A percentile compares a stretch with the other conserved stretches of the same genome.
Conservation (phyloP, 2,329 filamentous ascomycete genomes). For the Trichoderma sp. region DNA sequence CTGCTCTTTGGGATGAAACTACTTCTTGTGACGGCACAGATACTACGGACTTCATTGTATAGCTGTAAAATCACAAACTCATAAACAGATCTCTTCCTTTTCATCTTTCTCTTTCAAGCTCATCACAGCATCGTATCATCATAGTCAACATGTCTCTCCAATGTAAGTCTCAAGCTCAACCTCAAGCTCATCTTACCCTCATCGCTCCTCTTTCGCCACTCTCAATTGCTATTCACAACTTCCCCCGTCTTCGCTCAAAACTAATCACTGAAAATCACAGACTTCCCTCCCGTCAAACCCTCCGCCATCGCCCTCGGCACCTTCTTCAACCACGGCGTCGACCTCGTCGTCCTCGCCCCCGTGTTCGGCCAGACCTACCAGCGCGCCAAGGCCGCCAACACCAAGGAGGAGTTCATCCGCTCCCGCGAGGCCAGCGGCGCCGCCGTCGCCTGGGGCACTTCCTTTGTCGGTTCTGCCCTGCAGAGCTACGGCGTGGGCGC, state of each 20-base stretch:
- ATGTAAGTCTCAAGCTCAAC: conserved; percentile 45
- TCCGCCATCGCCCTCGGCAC: conserved; percentile 96
- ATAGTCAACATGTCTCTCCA: conserved; percentile 58
- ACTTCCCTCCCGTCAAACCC: conserved; percentile 82
- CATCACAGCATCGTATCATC: not conserved
- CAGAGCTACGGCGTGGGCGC: conserved; percentile 90
- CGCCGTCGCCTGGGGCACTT: conserved; percentile 86
- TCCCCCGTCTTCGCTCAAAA: not conserved
- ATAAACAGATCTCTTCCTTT: not conserved
- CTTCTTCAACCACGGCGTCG: conserved; percentile 90
- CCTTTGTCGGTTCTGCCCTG: conserved; percentile 82
- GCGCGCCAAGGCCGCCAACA: conserved; percentile 86
- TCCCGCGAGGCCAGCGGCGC: conserved; percentile 90
- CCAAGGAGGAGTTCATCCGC: conserved; percentile 93
- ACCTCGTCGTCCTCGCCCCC: conserved; percentile 82
- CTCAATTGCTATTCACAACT: not conserved
- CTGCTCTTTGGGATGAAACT: not conserved
- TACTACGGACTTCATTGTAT: not conserved
- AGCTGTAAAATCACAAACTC: not conserved
- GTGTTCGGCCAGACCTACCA: conserved; percentile 95
- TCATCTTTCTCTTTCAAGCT: not conserved
- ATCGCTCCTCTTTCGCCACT: conserved; percentile 8
- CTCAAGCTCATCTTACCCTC: not conserved
- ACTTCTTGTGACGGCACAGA: not conserved
- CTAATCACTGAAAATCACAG: conserved; percentile 33